Percentiles rank a stretch among this genome's conserved stretches.
Conservation (phyloP, 2,329 filamentous ascomycete species). For the Pezicula rhizophila region DNA sequence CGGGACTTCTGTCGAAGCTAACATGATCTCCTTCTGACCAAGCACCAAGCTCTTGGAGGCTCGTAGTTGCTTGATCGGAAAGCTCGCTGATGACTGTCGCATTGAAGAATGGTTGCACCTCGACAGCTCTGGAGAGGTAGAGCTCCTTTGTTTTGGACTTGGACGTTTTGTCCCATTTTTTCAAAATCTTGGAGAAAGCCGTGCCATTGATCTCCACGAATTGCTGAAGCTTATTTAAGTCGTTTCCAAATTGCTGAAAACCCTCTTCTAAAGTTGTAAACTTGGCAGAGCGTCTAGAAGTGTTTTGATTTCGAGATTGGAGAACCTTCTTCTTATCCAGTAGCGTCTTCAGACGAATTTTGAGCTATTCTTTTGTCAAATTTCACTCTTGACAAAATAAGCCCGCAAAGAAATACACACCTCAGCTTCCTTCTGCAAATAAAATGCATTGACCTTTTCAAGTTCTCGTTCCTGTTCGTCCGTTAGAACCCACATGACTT, state of each 20-base stretch:
- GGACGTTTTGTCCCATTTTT: conserved; percentile 99
- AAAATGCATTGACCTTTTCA: conserved; percentile 97
- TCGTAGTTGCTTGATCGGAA: conserved; percentile 95
- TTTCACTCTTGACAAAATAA: neutral
- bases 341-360: conserved; percentile 84
- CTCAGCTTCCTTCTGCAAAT: conserved; percentile 96
- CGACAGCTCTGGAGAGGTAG: conserved; percentile 90
- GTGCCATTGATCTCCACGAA: conserved; percentile 98
- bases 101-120: conserved; percentile 98
- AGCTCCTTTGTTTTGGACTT: conserved; percentile 98
- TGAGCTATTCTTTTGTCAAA: conserved; percentile 55
- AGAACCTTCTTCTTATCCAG: conserved; percentile 92
- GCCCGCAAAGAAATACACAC: conserved; percentile 43
- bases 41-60: conserved; percentile 85
- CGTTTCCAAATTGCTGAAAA: conserved; percentile 93
- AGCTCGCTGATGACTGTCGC: conserved; percentile 93
- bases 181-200: conserved; percentile 96
- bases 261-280: conserved; percentile 95
- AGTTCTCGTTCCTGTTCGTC: conserved; percentile 78
- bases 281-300: conserved; percentile 83
- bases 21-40: conserved; percentile 97
- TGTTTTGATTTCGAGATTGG: conserved; percentile 68
- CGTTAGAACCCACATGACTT: conserved; percentile 32
- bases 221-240: conserved; percentile 95
- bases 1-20: conserved; percentile 59